Percentiles rank a stretch among this genome's conserved stretches.
Conservation (phyloP, 306 rosid genomes). For the Rosa lucieae region DNA sequence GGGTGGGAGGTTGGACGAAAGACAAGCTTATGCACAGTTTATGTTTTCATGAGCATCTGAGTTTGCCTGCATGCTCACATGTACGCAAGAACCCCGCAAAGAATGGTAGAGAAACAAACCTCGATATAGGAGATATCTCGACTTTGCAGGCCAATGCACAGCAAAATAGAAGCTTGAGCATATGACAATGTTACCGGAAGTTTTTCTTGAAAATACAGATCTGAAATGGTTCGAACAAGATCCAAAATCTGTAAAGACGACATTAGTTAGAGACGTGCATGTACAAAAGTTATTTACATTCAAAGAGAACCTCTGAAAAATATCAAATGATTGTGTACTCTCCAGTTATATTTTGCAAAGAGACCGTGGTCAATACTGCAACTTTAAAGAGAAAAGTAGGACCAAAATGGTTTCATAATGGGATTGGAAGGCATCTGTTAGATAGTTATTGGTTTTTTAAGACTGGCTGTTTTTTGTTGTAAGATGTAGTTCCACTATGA, state of each 20-base stretch:
- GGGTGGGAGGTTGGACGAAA: background rate
- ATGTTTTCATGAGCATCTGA: background rate
- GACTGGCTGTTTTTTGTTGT: background rate
- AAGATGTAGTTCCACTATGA: background rate
- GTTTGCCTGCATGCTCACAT: background rate
- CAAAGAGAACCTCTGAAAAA: background rate
- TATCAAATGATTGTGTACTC: too few species aligned
- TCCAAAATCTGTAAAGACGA: conserved; percentile 66
- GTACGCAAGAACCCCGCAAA: background rate
- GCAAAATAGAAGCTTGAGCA: conserved; percentile 81
- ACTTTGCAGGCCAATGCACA: conserved; percentile 85
- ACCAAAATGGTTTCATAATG: background rate
- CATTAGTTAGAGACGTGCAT: conserved; percentile 7
- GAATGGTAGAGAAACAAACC: conserved; percentile 47
- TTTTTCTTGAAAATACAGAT: conserved; percentile 65
- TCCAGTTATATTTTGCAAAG: background rate
- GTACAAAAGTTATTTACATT: background rate
- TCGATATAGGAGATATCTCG: conserved; percentile 64
- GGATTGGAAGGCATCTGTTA: background rate
- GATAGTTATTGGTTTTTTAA: background rate
- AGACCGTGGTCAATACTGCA: background rate
- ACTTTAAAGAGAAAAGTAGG: background rate
- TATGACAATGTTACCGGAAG: conserved; percentile 69
- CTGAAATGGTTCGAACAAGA: conserved; percentile 67
- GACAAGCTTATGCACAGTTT: background rate